Base-by-base conservation (phyloP, 176 grass and related monocot species). In the Oryza longistaminata region DNA sequence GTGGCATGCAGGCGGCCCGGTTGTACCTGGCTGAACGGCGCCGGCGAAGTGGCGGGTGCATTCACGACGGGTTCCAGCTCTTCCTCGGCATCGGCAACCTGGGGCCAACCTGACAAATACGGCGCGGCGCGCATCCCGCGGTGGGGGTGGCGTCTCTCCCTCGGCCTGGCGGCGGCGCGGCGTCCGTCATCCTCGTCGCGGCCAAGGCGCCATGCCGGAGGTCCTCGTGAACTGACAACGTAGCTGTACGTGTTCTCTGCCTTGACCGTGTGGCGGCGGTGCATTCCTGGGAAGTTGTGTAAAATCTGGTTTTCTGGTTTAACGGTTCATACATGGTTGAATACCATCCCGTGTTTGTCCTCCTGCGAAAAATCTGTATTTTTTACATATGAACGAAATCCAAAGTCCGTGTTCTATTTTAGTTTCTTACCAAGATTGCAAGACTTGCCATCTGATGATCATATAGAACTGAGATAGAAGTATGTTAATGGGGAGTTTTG, bases 11-110 rank as follows among this genome's bases (percentile, higher is more conserved):
- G 94, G 94, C 94, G 13, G 85, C 86, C 25, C 94, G 91, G 25
- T 83, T 93, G 44, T 97, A 93, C 87, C 87, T 97, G 6, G 85
- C 94, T 5, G 94, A 97, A 90, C 88, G 25, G 81, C 94, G 42
- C 94, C 94, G 3, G 44, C 91, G 0, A 88, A 81, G 69, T 87
- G 85, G 83, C 78, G 94, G 91, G 94, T 1, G 94, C 94, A 31
- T 89, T 97, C 65, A 97, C 82, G 48, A 79, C 81, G 81, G 85
- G 64, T 97, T 97, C 81, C 94, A 97, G 74, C 81, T 97, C 81
- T 89, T 87, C 78, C 79, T 91, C 40, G 29, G 84, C 75, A 11
- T 90, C 68, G 94, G 94, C 66, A 90, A 91, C 78, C 70, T 97
- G 0, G 50, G 4, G 91, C 94, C 12, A 89, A 88, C 71, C 66